These are phyloP conservation scores for Hippophae rhamnoides DNA, from an alignment of 306 rosid species.

Conservation along the genomic window DNA sequence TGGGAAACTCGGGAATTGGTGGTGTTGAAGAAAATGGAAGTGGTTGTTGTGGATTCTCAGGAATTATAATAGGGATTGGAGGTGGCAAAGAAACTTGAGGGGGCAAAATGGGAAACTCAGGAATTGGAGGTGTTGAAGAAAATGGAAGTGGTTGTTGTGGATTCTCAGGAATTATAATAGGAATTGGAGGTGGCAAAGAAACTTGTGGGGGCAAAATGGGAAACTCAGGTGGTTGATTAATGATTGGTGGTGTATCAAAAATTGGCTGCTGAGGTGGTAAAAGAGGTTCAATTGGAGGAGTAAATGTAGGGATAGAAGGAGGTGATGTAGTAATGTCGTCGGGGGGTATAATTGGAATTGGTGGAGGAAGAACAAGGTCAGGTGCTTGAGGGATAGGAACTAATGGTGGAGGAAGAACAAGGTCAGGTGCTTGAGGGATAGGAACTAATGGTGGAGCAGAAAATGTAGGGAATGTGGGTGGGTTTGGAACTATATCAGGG, in stretches of 20 bases:
- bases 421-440: conserved; percentile 13
- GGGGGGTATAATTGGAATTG: conserved; percentile 26
- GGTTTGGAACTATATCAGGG: neutral
- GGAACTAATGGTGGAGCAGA: conserved; percentile 18
- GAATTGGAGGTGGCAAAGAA: conserved; percentile 38
- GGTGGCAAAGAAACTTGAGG: conserved; percentile 35
- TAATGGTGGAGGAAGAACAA: conserved; percentile 18
- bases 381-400: conserved; percentile 21
- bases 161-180: conserved; percentile 29
- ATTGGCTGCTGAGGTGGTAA: conserved; percentile 28
- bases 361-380: conserved; percentile 29
- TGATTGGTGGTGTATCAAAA: conserved; percentile 26
- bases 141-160: conserved; percentile 37
- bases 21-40: conserved; percentile 30
- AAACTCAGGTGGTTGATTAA: conserved; percentile 22
- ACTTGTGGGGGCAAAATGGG: conserved; percentile 21
- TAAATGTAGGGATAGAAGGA: conserved; percentile 41
- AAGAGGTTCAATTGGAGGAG: conserved; percentile 30
- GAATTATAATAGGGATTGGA: conserved; percentile 32
- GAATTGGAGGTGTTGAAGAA: conserved; percentile 27
- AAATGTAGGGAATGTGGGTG: neutral
- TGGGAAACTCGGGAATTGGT: conserved; percentile 27
- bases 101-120: conserved; percentile 24
- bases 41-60: conserved; percentile 30
- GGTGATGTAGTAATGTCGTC: conserved; percentile 28